Base-by-base conservation (phyloP, 1,139 yeast species). In the Waltiozyma sp. region DNA sequence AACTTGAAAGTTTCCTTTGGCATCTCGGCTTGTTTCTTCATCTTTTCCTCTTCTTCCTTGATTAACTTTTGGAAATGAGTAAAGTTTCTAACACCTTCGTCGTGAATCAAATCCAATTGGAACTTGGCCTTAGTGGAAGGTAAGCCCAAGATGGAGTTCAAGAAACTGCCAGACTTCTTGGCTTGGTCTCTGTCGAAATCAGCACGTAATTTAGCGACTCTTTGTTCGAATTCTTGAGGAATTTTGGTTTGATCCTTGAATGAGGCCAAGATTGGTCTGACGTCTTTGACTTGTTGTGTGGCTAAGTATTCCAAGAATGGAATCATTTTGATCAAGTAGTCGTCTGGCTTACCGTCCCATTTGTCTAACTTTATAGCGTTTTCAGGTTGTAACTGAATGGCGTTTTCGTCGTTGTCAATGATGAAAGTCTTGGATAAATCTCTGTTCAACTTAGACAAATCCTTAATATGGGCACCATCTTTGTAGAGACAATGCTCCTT, bases 251-350 rank as follows among this genome's bases (percentile, higher is more conserved):
- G 71, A 49, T 75, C 73, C 54, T 75, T 73, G 66, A 80, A 93
- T 3, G 95, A 76, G 52, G 72, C 70, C 57, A 93, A 69, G 39
- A 88, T 77, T 38, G 95, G 95, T 65, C 97, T 83, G 45, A 93
- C 91, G 64, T 91, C 98, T 61, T 77, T 76, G 53, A 85, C 73
- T 48, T 86, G 93, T 62, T 87, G 95, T 19, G 96, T 85, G 16
- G 96, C 98, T 50, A 91, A 68, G 69, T 87, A 93, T 66, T 91
- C 99, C 57, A 91, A 76, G 66, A 91, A 81, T 48, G 97, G 97
- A 58, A 91, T 87, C 64, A 89, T 69, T 55, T 73, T 73, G 56
- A 91, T 72, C 57, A 91, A 73, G 46, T 70, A 75, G 62, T 89
- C 96, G 59, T 85, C 94, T 33, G 86, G 73, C 49, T 69, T 69